A percentile compares a stretch with the other conserved stretches of the same genome.
Conservation (phyloP, 2,329 filamentous ascomycete species). For the Leptographium flavum region DNA sequence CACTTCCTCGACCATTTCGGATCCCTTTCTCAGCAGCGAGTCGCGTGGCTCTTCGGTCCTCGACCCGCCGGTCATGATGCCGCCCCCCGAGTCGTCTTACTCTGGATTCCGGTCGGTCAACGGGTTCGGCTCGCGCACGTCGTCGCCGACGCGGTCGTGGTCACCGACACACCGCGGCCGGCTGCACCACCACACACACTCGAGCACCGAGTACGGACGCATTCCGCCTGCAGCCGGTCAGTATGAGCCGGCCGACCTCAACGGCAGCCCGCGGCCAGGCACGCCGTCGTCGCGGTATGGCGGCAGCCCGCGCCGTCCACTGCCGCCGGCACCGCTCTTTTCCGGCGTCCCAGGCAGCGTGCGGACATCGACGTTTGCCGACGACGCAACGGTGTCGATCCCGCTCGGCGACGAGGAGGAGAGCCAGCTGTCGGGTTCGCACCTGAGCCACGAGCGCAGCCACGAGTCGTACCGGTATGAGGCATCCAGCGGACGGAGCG, state of each 20-base stretch:
- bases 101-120: conserved; percentile 35
- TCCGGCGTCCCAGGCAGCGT: conserved; percentile 21
- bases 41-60: conserved; percentile 35
- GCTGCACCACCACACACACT: conserved; percentile 4
- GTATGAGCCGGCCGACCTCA: conserved; percentile 79
- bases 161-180: conserved; percentile 29
- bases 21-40: conserved; percentile 13
- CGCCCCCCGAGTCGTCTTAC: conserved; percentile 44
- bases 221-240: conserved; percentile 43
- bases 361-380: conserved; percentile 38
- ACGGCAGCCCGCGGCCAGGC: conserved; percentile 79
- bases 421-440: conserved; percentile 67
- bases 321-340: conserved; percentile 82
- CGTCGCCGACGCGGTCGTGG: conserved; percentile 45
- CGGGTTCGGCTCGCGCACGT: neutral
- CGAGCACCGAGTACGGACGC: conserved; percentile 40
- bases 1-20: conserved; percentile 1
- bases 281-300: conserved; percentile 84
- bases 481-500: neutral
- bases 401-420: conserved; percentile 34
- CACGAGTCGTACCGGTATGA: conserved; percentile 8
- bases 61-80: conserved; percentile 40
- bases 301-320: conserved; percentile 69
- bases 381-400: conserved; percentile 60
- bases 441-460: too few relatives aligned